phyloP scores from a whole-genome alignment of 2,329 filamentous ascomycete species.

The Neopestalotiopsis sp. region DNA sequence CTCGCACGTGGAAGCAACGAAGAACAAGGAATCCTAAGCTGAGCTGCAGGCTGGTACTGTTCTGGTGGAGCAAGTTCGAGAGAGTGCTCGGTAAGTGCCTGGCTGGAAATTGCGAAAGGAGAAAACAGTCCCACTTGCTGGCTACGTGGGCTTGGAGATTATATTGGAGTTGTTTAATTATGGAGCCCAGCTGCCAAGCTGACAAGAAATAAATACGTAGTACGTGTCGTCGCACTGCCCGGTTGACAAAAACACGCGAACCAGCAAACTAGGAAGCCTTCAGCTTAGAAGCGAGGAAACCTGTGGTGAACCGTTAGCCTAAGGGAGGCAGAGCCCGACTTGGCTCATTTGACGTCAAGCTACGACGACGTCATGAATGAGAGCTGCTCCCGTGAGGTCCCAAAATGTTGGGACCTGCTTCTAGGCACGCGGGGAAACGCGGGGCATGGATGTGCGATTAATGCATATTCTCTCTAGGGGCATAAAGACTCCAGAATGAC shows the following conservation, averaged over 20 bases:
- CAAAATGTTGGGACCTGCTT: not conserved
- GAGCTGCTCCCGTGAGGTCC: not conserved
- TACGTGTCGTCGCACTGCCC: too few relatives aligned
- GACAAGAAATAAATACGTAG: not conserved
- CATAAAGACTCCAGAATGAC: not conserved
- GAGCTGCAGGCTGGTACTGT: not conserved
- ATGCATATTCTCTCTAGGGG: not conserved
- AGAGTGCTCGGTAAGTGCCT: not conserved
- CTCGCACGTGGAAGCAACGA: not conserved
- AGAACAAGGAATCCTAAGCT: not conserved
- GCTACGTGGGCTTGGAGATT: not conserved
- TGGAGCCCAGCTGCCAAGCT: not conserved
- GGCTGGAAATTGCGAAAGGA: conserved; percentile 1
- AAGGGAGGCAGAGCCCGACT: not conserved
- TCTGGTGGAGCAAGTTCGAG: not conserved
- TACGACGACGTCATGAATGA: conserved; percentile 2
- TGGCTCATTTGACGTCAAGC: not conserved
- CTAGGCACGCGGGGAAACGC: conserved; percentile 2
- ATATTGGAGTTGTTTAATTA: not conserved
- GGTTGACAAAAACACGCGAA: too few relatives aligned
- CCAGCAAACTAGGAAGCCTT: not conserved
- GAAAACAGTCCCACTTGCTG: not conserved
- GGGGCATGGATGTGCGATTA: not conserved
- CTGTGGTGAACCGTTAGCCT: too few relatives aligned
- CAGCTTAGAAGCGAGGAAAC: not conserved